Conservation (phyloP, 768 basidiomycete genomes). For the Mycena epipterygia region DNA sequence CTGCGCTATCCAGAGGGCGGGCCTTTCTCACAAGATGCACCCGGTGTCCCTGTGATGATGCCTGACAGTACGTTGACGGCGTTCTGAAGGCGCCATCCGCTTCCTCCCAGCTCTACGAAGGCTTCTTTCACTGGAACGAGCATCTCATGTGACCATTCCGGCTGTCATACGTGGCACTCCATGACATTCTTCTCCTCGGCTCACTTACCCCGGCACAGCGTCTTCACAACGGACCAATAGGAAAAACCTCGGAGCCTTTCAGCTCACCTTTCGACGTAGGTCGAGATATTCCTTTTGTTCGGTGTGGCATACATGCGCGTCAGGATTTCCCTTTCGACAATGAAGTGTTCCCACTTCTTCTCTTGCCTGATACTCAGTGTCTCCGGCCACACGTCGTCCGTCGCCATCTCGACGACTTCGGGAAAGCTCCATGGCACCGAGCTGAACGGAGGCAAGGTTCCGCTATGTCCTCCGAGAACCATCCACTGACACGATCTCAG, state of each 20-base stretch:
- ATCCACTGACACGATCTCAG: constrained; percentile 9
- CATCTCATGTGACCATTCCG: constrained; percentile 6
- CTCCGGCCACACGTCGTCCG: background rate
- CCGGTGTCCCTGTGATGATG: too few species aligned
- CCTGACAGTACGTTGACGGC: too few species aligned
- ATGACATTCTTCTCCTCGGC: constrained; percentile 1
- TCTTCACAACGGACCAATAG: background rate
- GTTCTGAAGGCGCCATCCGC: too few species aligned
- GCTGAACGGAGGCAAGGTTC: constrained; percentile 23
- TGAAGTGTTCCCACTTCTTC: constrained; percentile 13
- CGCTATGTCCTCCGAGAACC: background rate
- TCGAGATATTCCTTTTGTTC: too few species aligned
- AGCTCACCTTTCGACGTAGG: too few species aligned
- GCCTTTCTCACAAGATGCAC: too few species aligned
- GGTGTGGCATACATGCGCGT: background rate
- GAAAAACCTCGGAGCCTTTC: too few species aligned
- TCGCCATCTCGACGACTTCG: constrained; percentile 23
- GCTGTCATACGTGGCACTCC: constrained; percentile 13
- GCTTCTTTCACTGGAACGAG: constrained; percentile 1
- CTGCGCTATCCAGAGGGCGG: too few species aligned
- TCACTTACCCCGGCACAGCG: background rate
- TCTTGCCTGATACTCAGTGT: constrained; percentile 11
- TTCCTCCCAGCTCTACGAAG: background rate
- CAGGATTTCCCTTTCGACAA: constrained; percentile 5
- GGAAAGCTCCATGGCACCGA: constrained; percentile 25